Conservation (phyloP, 768 basidiomycete genomes). For the Pisolithus albus region DNA sequence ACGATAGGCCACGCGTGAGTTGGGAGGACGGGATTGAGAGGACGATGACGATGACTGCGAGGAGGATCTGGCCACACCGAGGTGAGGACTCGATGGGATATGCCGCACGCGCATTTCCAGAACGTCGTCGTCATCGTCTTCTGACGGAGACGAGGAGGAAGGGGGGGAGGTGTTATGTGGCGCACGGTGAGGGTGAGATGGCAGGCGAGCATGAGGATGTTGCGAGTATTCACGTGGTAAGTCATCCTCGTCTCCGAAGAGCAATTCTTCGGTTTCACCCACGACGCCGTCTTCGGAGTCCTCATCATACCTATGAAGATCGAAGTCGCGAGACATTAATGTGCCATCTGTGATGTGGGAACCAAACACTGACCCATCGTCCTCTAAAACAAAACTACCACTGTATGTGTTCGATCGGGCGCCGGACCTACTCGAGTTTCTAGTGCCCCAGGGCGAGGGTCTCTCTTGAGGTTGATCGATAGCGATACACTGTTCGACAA, state of each 20-base stretch:
- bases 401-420: conserved; percentile 19
- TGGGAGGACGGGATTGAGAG: conserved; percentile 23
- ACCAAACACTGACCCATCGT: conserved; percentile 51
- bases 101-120: conserved; percentile 55
- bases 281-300: conserved; percentile 54
- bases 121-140: conserved; percentile 47
- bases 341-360: background rate
- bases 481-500: conserved; percentile 93
- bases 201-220: conserved; percentile 6
- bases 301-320: conserved; percentile 51
- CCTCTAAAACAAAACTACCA: conserved; percentile 32
- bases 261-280: conserved; percentile 40
- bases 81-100: conserved; percentile 14
- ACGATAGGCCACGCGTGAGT: conserved; percentile 23
- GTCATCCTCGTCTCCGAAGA: conserved; percentile 23
- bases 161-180: conserved; percentile 18
- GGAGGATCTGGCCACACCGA: conserved; percentile 29
- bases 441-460: conserved; percentile 25
- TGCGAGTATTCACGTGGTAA: conserved; percentile 14
- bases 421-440: conserved; percentile 4
- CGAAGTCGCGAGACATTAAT: conserved; percentile 5
- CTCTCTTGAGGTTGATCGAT: conserved; percentile 64
- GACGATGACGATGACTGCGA: conserved; percentile 31
- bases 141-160: conserved; percentile 28
- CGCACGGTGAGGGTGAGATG: conserved; percentile 12